Evolutionary conservation across 176 grass and related monocot genomes (phyloP).

Genomic region (Zea mays): Zm-B73-REFERENCE-NAM-5.0 NC_050097.1:161286501-161287000

Average conservation of each 20-base stretch:
- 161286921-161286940: slow-evolving; percentile 28
- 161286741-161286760: slow-evolving; percentile 27
- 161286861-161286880: slow-evolving; percentile 40
- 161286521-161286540: slow-evolving; percentile 25
- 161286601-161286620: slow-evolving; percentile 4
- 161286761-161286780: slow-evolving; percentile 37
- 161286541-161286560: slow-evolving; percentile 39
- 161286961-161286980: slow-evolving; percentile 35
- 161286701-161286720: slow-evolving; percentile 35
- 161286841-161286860: slow-evolving; percentile 38
- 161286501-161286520: slow-evolving; percentile 14
- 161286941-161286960: slow-evolving; percentile 42
- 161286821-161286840: slow-evolving; percentile 42
- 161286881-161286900: slow-evolving; percentile 33
- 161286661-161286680: slow-evolving; percentile 23
- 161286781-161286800: slow-evolving; percentile 28
- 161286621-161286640: slow-evolving; percentile 24
- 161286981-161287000: slow-evolving; percentile 29
- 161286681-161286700: slow-evolving; percentile 20
- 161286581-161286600: slow-evolving; percentile 26
- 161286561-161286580: not conserved
- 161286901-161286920: slow-evolving; percentile 40
- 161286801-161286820: slow-evolving; percentile 34
- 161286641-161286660: slow-evolving; percentile 26
- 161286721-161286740: slow-evolving; percentile 34